Evolutionary conservation across 1,284 basidiomycete genomes (phyloP).

Genomic region (Cutaneotrichosporon sp.): DNA sequence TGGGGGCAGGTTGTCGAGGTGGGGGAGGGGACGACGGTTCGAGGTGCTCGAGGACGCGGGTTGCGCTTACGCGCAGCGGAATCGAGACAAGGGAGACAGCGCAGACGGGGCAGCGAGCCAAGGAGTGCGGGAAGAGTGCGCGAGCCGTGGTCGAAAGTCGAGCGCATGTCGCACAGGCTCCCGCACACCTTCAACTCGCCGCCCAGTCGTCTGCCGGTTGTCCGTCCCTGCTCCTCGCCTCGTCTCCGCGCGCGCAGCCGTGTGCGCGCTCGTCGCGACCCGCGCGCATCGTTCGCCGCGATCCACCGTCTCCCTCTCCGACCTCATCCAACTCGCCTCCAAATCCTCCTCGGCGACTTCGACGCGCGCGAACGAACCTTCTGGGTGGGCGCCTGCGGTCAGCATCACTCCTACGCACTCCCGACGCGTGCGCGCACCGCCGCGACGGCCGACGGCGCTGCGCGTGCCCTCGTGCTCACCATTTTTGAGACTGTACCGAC

Average conservation of each 20-base stretch:
- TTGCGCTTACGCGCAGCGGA: not conserved
- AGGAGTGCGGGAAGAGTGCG: not conserved
- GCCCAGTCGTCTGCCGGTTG: not conserved
- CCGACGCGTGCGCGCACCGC: not conserved
- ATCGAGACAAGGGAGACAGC: not conserved
- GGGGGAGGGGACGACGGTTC: not conserved
- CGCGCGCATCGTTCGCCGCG: not conserved
- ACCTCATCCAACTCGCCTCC: not conserved
- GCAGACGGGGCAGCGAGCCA: not conserved
- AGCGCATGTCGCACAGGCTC: not conserved
- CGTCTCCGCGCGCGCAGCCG: not conserved
- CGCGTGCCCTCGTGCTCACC: constrained; percentile 15
- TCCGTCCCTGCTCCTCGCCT: not conserved
- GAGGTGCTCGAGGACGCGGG: not conserved
- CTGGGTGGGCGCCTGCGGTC: constrained; percentile 29
- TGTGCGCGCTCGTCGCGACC: not conserved
- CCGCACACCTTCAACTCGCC: not conserved
- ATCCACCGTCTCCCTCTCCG: not conserved
- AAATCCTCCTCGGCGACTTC: not conserved
- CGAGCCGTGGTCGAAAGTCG: not conserved
- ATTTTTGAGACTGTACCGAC: constrained; percentile 24
- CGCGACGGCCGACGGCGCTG: constrained; percentile 1
- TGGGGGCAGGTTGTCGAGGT: not conserved
- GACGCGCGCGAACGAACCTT: constrained; percentile 24
- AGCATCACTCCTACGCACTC: constrained; percentile 4